Evolutionary conservation across 1,139 yeast genomes (phyloP).

Genomic region (Hanseniaspora sp.): DNA sequence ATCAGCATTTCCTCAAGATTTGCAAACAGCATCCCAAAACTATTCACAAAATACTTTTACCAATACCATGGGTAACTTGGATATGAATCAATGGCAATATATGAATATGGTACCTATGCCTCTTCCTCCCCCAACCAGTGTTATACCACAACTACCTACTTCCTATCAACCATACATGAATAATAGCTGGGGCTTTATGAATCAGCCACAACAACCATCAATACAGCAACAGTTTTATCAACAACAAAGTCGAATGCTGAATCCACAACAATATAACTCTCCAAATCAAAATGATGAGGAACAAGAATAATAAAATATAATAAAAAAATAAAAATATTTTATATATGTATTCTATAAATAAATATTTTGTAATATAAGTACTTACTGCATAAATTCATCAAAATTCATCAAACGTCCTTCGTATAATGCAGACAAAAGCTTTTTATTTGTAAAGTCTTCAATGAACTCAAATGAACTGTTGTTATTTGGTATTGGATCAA

Average conservation of each 20-base stretch:
- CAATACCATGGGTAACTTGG: neutral
- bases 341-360: neutral
- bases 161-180: neutral
- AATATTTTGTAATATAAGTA: no score
- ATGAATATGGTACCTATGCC: neutral
- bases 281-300: neutral
- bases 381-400: neutral
- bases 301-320: neutral
- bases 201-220: neutral
- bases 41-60: neutral
- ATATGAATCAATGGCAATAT: neutral
- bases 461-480: conserved; percentile 2
- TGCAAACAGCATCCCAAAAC: neutral
- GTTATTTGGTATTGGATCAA: conserved; percentile 10
- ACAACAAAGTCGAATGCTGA: neutral
- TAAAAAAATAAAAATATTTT: neutral
- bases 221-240: neutral
- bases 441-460: conserved; percentile 7
- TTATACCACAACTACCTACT: neutral
- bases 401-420: conserved; percentile 5
- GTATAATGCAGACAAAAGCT: conserved; percentile 3
- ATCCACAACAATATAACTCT: neutral
- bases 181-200: neutral
- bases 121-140: neutral
- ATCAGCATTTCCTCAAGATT: conserved; percentile 7